Evolutionary conservation across 371 early-diverging fungal species (phyloP), one percentile per base, ranked within the genome.

Genomic region (Actinomucor elegans): DNA sequence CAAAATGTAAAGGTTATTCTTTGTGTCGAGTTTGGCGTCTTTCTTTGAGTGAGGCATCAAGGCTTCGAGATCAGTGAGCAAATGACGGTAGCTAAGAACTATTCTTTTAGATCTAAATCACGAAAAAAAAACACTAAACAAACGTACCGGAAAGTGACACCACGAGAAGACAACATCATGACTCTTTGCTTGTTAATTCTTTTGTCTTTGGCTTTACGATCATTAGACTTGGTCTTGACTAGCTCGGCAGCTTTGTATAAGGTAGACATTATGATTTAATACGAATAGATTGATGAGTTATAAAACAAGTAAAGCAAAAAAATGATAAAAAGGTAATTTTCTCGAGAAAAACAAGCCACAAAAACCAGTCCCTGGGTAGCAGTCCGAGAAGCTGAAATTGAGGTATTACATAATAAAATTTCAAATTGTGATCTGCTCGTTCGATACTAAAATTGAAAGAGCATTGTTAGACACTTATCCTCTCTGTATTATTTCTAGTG

Each of bases 31-130:
- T 70, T 98, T 98, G 52, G 83, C 75, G 56, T 93, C 94, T 70
- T 95, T 94, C 73, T 97, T 96, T 43, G 91, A 79, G 64, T 98
- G 98, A 36, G 98, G 98, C 61, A 97, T 71, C 23, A 98, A 73
- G 14, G 81, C 74, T 48, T 85, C 82, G 53, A 97, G 77, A 75
- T 97, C 99, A 41, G 81, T 85, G 70, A 98, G 69, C 54, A 98
- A 72, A 61, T 97, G 97, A 21, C 97, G 89, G 56, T 92, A 91
- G 56, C 96, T 91, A 68, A n/a, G 26, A 29, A 9, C n/a, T 26
- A 24, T 20, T n/a, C 28, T 10, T 15, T 38, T 27, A 49, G 9
- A 21, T 10, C 23, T 14, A 15, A 17, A 21, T 5, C 23, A 26
- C 11, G 14, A 12, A 18, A 10, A 35, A 10, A 34, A 34, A 26